Evolutionary conservation across 352 stramenopile genomes (phyloP), one percentile per base, ranked within the genome.

Genomic region (Phytophthora hybrid): DNA sequence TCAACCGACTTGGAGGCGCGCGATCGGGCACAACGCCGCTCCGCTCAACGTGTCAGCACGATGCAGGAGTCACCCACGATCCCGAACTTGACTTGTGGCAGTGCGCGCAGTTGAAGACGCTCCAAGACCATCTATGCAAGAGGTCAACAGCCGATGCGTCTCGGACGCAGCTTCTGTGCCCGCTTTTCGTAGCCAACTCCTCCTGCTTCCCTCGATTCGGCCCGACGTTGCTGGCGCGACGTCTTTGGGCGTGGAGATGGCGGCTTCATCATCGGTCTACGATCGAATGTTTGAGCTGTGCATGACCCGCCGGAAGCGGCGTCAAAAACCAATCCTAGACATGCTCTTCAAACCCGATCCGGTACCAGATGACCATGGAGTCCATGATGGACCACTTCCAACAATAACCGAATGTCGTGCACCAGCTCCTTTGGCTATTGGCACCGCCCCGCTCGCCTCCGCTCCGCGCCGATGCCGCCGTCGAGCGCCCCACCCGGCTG

Each of bases 111-210:
- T 55, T 26, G 31, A 54, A 53, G 47, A 10, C 29, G 54, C 2
- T 3, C 11, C 54, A 0, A 44, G 29, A 14, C 47, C 31, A 52
- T 49, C 34, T 67, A 67, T 67, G 58, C 46, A 44, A 31, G 0
- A 31, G 26, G 59, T 47, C 41, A 39, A 59, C 69, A 68, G 18
- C 37, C 11, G 69, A 68, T 72, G 65, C 53, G 69, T 72, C 63
- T 73, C 52, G 31, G 11, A 13, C 29, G 56, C n/a, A 57, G 31
- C 31, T 26, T 67, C 34, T 72, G 57, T 51, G 49, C 63, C 58
- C 46, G 31, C 37, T 18, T 44, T 53, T 68, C 63, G 56, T 41
- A 60, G 46, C 34, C 54, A 63, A 37, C 37, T 71, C 68, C 18
- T 3, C 41, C 41, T 21, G 14, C 41, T 10, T 49, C 41, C 41